These are phyloP conservation scores for Physaria fendleri DNA, from an alignment of 345 rosid genomes.

Conservation along the genomic window DNA sequence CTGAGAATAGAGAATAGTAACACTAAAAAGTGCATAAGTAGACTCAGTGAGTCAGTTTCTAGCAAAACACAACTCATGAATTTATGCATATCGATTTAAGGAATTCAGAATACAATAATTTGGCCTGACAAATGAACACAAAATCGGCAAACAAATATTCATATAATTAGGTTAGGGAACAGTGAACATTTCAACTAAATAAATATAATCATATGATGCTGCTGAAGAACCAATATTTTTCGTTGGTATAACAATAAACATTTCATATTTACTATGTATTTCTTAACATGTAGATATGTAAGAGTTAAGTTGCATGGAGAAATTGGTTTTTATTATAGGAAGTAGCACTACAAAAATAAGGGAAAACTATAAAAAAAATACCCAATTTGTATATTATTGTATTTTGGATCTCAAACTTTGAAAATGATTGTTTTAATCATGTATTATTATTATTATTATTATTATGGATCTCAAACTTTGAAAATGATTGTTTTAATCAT, in stretches of 20 bases:
- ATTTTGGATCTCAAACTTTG: no score
- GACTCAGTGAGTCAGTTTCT: constrained; percentile 28
- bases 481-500: no score
- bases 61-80: constrained; percentile 16
- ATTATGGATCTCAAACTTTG: no score
- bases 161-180: not conserved
- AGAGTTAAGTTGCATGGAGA: not conserved
- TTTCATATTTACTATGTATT: not conserved
- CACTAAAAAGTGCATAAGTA: constrained; percentile 14
- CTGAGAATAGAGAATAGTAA: constrained; percentile 9
- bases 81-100: no score
- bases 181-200: not conserved
- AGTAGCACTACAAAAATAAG: no score
- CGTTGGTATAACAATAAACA: not conserved
- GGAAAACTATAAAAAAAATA: no score
- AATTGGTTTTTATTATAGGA: not conserved
- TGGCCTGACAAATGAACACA: not conserved
- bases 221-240: not conserved
- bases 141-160: not conserved
- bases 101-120: not conserved
- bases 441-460: no score
- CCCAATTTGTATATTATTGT: no score
- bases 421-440: no score
- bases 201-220: not conserved
- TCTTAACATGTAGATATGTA: not conserved